Base-by-base conservation (phyloP, 2,329 filamentous ascomycete genomes). In the Clonostachys chloroleuca region DNA sequence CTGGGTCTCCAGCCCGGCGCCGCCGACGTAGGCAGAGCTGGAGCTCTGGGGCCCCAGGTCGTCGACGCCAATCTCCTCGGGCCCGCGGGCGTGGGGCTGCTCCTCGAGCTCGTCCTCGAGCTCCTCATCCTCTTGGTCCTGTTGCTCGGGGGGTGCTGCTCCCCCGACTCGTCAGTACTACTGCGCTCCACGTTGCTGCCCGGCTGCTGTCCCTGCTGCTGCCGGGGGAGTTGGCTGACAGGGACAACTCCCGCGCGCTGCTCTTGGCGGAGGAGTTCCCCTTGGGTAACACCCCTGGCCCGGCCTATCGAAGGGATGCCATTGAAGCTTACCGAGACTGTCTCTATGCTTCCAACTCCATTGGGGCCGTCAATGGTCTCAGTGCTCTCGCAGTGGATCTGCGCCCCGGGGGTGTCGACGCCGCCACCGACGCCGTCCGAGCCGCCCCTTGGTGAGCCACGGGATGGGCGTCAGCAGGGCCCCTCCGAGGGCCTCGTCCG, bases 381-480 rank as follows among this genome's bases (percentile, higher is more conserved):
- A 0, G 86, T 90, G 62, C 80, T 83, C 62, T 92, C 87, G 36
- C 84, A 89, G 58, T 84, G 80, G 13, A 79, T 68, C 48, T 72
- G 73, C 40, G 65, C 63, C 52, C 65, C 66, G 16, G 33, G 34
- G 58, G 14, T 16, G 20, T 16, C 18, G 33, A 10, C 34, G 17
- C 34, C 36, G 30, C 36, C 48, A 13, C 43, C 40, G 16, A 39
- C 39, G 33, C 45, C 47, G 43, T 44, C 47, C 4, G 42, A 43
- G 33, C 49, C 43, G 34, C 17, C 49, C 49, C 39, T 70, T 66
- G 24, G 68, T 75, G 44, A 97, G 72, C 94, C 94, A 99, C 1
- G 92, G 89, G 48, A 99, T 97, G 1, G 92, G 94, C 1, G 92
- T 97, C 44, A 99, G 74, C 16, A 96, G 74, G 0, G 94, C 94